These are phyloP conservation scores for Fusarium phyllophilum DNA, from an alignment of 2,329 filamentous ascomycete species.

Conservation along the genomic window DNA sequence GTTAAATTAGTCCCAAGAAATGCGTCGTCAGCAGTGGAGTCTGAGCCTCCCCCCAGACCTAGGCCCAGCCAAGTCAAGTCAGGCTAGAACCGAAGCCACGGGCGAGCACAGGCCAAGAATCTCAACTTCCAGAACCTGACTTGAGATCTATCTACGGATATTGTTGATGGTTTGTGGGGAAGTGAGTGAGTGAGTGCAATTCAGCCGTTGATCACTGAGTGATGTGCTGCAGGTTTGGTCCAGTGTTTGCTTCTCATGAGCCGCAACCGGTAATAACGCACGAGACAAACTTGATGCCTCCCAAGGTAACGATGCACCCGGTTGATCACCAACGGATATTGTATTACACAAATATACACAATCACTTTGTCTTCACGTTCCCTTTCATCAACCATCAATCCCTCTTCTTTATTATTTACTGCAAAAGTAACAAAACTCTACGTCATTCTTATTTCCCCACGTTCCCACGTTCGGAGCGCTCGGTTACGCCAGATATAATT, in stretches of 20 bases:
- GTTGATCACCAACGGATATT: neutral
- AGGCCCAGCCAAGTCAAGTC: neutral
- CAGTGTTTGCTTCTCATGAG: neutral
- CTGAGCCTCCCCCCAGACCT: neutral
- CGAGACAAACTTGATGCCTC: conserved; percentile 15
- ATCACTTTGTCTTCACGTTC: neutral
- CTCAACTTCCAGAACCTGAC: neutral
- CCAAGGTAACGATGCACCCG: conserved; percentile 16
- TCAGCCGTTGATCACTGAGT: neutral
- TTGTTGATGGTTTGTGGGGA: conserved; percentile 11
- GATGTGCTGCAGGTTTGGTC: neutral
- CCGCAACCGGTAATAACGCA: conserved; percentile 28
- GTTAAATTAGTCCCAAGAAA: conserved; percentile 29
- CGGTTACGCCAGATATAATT: neutral
- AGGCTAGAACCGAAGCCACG: conserved; percentile 6
- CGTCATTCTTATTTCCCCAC: conserved; percentile 6
- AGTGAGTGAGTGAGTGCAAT: neutral
- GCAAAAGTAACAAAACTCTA: neutral
- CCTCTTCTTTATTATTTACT: neutral
- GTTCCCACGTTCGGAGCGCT: conserved; percentile 7
- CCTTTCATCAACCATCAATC: neutral
- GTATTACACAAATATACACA: neutral
- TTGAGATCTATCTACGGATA: neutral
- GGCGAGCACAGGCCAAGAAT: conserved; percentile 9
- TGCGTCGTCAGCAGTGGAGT: conserved; percentile 39